Conservation (phyloP, 2,329 filamentous ascomycete genomes). For the Xylariaceae sp. region DNA sequence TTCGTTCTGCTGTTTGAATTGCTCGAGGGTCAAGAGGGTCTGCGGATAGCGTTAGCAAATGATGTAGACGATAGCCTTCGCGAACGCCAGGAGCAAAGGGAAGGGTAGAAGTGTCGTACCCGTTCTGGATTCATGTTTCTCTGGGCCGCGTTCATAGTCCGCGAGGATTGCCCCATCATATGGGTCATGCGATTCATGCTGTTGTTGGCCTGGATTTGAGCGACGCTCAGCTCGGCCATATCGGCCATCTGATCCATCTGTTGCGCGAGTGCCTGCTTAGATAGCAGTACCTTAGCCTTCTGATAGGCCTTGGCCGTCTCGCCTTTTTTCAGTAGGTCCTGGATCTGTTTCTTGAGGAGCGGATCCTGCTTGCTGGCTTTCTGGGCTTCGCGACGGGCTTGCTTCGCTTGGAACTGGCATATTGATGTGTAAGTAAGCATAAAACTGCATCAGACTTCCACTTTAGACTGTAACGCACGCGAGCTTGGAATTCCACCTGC, state of each 20-base stretch:
- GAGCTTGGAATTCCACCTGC: constrained; percentile 60
- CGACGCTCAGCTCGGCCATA: constrained; percentile 57
- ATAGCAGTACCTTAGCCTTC: constrained; percentile 59
- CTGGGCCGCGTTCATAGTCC: constrained; percentile 56
- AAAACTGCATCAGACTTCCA: too few relatives aligned
- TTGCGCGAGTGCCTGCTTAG: constrained; percentile 57
- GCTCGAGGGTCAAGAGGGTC: constrained; percentile 58
- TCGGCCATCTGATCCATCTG: constrained; percentile 63
- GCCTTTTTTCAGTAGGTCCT: constrained; percentile 58
- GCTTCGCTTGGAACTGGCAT: constrained; percentile 55
- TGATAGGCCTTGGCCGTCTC: constrained; percentile 61
- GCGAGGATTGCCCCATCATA: constrained; percentile 58
- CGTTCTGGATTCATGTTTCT: constrained; percentile 56
- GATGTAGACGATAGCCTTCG: background rate
- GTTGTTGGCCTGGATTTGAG: constrained; percentile 62
- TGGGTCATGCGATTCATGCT: constrained; percentile 62
- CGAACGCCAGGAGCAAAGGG: background rate
- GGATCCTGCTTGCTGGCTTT: constrained; percentile 60
- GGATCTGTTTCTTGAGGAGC: constrained; percentile 59
- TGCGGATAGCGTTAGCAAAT: constrained; percentile 21
- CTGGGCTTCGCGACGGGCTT: constrained; percentile 56
- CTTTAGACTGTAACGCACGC: constrained; percentile 36
- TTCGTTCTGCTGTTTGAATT: constrained; percentile 59
- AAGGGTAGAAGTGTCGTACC: constrained; percentile 31
- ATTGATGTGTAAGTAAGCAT: constrained; percentile 2